phyloP scores from a whole-genome alignment of 176 grass and related monocot species.

The Oryza meridionalis region DNA sequence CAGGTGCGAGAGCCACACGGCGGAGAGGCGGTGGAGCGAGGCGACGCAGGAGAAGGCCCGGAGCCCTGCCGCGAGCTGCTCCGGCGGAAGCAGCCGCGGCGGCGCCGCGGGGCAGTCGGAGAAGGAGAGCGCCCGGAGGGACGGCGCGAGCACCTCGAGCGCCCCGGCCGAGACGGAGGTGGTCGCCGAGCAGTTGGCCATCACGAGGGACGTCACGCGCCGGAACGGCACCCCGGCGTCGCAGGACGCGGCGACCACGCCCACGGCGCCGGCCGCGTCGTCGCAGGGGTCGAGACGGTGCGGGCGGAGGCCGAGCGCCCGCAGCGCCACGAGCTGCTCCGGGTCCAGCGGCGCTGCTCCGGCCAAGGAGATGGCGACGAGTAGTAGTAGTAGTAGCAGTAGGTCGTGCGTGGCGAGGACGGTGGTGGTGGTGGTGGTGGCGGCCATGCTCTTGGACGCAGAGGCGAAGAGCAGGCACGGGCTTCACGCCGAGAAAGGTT shows the following conservation, averaged over 20 bases:
- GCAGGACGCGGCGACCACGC: slow-evolving; percentile 58
- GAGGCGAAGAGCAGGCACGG: slow-evolving; percentile 8
- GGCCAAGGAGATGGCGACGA: background rate
- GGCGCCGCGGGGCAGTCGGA: slow-evolving; percentile 61
- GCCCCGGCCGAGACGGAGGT: slow-evolving; percentile 66
- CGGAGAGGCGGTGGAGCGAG: slow-evolving; percentile 68
- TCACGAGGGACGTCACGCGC: slow-evolving; percentile 69
- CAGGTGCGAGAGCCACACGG: slow-evolving; percentile 77
- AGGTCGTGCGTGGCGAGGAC: slow-evolving; percentile 13
- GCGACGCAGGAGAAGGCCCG: slow-evolving; percentile 69
- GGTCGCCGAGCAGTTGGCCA: slow-evolving; percentile 78
- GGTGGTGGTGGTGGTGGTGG: background rate
- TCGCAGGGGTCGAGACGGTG: slow-evolving; percentile 54
- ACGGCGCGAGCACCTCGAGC: slow-evolving; percentile 63
- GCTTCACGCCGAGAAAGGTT: slow-evolving; percentile 34
- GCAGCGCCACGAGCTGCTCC: slow-evolving; percentile 67
- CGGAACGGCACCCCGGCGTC: slow-evolving; percentile 70
- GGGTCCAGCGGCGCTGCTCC: slow-evolving; percentile 64
- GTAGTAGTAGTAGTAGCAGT: background rate
- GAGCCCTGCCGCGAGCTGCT: slow-evolving; percentile 54
- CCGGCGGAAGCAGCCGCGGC: slow-evolving; percentile 57
- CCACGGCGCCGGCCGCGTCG: slow-evolving; percentile 9
- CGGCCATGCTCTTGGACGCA: slow-evolving; percentile 29
- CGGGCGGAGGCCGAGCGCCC: slow-evolving; percentile 66
- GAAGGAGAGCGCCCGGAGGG: slow-evolving; percentile 64